Evolutionary conservation across 2,329 filamentous ascomycete genomes (phyloP).

Genomic region (Fusarium sp.): DNA sequence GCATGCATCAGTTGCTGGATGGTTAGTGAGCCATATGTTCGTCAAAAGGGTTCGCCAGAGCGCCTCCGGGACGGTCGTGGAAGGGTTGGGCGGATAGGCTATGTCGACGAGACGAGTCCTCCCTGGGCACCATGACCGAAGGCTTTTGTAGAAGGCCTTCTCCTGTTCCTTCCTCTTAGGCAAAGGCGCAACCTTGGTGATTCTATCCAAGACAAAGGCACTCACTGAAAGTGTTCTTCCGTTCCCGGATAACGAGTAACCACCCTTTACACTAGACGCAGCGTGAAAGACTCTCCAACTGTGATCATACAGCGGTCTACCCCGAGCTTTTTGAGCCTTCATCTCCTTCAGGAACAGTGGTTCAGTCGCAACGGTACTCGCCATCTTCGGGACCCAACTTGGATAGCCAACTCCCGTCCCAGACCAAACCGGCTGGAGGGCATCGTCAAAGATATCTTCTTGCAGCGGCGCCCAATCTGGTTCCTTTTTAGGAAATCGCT

Average conservation of each 20-base stretch:
- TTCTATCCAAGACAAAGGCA: background rate
- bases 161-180: background rate
- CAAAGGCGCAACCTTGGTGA: background rate
- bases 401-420: background rate
- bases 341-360: conserved; percentile 12
- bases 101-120: background rate
- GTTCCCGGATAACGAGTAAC: background rate
- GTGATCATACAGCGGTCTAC: background rate
- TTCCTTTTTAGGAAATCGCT: background rate
- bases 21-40: conserved; percentile 8
- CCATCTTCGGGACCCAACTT: conserved; percentile 17
- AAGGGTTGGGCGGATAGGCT: background rate
- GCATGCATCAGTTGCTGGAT: background rate
- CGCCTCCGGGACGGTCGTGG: background rate
- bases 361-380: conserved; percentile 5
- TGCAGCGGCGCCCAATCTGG: background rate
- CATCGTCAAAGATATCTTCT: conserved; percentile 6
- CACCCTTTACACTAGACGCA: background rate
- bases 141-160: background rate
- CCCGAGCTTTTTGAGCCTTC: conserved; percentile 1
- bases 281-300: background rate
- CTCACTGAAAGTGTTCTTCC: background rate
- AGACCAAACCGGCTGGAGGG: conserved; percentile 5
- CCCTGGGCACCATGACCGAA: conserved; percentile 8
- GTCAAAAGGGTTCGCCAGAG: background rate